These are phyloP conservation scores for Chalaropsis ovoidea DNA, from an alignment of 2,329 filamentous ascomycete genomes.

Conservation along the genomic window DNA sequence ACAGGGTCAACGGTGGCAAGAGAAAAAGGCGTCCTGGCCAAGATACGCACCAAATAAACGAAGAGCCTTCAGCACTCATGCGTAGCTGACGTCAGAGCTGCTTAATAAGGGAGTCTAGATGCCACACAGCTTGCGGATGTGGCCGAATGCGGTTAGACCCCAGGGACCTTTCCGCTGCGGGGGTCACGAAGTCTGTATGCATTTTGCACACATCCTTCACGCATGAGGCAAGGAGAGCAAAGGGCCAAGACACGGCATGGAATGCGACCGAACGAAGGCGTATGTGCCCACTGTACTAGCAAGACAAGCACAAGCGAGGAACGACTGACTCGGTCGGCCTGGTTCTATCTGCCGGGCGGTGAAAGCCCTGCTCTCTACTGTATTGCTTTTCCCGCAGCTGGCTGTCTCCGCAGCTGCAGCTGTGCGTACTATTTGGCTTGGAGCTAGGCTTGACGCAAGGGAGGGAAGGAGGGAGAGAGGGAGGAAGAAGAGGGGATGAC, in stretches of 20 bases:
- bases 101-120: constrained; percentile 1
- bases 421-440: too few species aligned
- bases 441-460: too few species aligned
- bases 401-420: background rate
- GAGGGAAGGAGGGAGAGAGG: too few species aligned
- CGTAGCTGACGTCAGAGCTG: background rate
- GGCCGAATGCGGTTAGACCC: background rate
- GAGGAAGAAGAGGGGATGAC: too few species aligned
- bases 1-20: background rate
- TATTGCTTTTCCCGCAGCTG: background rate
- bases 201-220: background rate
- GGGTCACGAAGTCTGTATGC: constrained; percentile 10
- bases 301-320: background rate
- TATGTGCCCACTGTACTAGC: background rate
- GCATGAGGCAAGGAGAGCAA: background rate
- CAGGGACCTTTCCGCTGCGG: background rate
- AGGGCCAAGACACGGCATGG: background rate
- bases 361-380: background rate
- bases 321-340: background rate
- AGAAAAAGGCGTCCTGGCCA: background rate
- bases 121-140: background rate
- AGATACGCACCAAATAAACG: background rate
- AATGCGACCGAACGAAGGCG: background rate
- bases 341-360: background rate
- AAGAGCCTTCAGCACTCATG: background rate